Base-by-base conservation (phyloP, 1,139 yeast genomes). In the Kluyveromyces marxianus region DNA sequence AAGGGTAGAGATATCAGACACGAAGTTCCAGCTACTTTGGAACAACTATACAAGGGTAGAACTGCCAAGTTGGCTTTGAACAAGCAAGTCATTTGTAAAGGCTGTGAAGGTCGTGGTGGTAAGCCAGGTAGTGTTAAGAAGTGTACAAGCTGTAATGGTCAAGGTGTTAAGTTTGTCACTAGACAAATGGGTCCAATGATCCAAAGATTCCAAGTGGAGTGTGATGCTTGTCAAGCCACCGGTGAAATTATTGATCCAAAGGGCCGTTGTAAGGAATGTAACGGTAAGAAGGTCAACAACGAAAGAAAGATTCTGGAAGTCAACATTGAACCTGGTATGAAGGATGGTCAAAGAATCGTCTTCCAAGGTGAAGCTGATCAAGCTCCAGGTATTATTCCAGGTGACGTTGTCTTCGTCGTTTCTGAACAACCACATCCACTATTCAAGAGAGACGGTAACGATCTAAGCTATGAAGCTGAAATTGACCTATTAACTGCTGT, bases 151-250 rank as follows among this genome's bases (percentile, higher is more conserved):
- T 92, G 99, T 81, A 70, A 72, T 57, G 99, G 99, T 70, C 77
- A 78, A 61, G 99, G 99, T 78, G 74, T 84, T 69, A 87, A 81
- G 69, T 84, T 92, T 58, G 84, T 90, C 58, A 88, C 97, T 48
- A 86, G 96, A 74, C 97, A 92, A 70, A 90, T 92, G 97, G 99
- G 99, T 57, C 97, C 96, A 54, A 89, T 92, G 94, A 84, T 92
- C 62, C 99, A 92, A 74, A 83, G 97, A 75, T 86, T 86, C 80
- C 98, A 92, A 73, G 83, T 95, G 37, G 83, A 81, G 48, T 92
- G 99, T 83, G 94, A 87, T 57, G 83, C 72, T 52, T 92, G 99
- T 82, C 72, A 79, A 57, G 98, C 97, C 66, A 76, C 84, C 50
- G 99, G 99, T 65, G 95, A 86, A 66, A 84, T 83, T 54, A 78